These are phyloP conservation scores for Nitzschia sp. DNA, from an alignment of 108 stramenopile species.

Conservation along the genomic window DNA sequence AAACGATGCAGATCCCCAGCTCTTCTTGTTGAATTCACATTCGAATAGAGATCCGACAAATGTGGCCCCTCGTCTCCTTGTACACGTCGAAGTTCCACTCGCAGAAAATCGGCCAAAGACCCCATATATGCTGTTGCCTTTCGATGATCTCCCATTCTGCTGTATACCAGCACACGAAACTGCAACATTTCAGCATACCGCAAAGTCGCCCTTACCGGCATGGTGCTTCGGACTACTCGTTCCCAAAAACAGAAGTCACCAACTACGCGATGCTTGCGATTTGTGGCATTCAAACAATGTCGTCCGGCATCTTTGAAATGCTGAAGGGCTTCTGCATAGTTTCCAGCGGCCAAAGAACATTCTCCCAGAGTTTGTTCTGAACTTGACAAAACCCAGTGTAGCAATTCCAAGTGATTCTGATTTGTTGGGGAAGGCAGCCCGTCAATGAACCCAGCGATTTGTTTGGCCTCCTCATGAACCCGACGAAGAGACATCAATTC, in stretches of 20 bases:
- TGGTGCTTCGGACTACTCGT: constrained; percentile 8
- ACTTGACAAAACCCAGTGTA: constrained; percentile 8
- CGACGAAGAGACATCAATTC: too few species aligned
- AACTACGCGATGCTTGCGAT: background rate
- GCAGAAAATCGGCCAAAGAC: constrained; percentile 13
- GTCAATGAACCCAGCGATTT: too few species aligned
- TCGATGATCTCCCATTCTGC: constrained; percentile 31
- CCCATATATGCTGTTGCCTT: constrained; percentile 24
- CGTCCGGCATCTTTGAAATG: constrained; percentile 5
- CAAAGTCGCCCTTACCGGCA: constrained; percentile 2
- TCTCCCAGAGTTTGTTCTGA: constrained; percentile 7
- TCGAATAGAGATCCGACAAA: background rate
- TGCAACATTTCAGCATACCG: constrained; percentile 21
- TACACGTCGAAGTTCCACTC: constrained; percentile 10
- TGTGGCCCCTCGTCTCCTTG: background rate
- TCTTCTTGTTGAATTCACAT: too few species aligned
- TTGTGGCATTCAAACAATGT: background rate
- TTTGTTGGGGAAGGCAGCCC: too few species aligned
- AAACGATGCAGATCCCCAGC: background rate
- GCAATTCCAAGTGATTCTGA: background rate
- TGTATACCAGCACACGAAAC: constrained; percentile 7
- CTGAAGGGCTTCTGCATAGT: background rate
- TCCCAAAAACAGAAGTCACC: background rate
- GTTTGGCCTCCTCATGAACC: too few species aligned
- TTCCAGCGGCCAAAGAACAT: background rate